These are phyloP conservation scores for Arachnopeziza araneosa DNA, from an alignment of 2,329 filamentous ascomycete genomes.

Conservation along the genomic window DNA sequence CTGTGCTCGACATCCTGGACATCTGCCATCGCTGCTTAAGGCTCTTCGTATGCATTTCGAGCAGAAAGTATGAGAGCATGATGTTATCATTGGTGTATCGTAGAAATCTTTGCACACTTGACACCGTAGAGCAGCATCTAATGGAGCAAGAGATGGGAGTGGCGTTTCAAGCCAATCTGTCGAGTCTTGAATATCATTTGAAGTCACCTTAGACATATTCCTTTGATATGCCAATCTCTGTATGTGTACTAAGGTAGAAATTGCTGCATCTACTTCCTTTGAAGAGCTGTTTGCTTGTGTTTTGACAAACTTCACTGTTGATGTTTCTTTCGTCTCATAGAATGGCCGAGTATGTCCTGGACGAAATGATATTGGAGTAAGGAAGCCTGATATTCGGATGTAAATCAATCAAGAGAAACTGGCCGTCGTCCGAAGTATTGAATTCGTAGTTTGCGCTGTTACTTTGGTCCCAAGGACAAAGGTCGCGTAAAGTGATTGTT, in stretches of 20 bases:
- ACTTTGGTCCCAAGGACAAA: not conserved
- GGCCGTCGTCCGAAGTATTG: not conserved
- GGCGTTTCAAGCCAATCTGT: slow-evolving; percentile 78
- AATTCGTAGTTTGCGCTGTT: not conserved
- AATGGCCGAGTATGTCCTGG: no score
- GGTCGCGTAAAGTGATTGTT: slow-evolving; percentile 26
- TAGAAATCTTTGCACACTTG: slow-evolving; percentile 99
- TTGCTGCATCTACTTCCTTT: no score
- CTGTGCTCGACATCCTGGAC: slow-evolving; percentile 71
- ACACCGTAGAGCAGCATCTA: slow-evolving; percentile 85
- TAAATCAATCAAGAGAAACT: not conserved
- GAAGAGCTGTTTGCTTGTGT: no score
- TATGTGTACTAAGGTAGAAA: no score
- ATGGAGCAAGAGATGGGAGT: slow-evolving; percentile 56
- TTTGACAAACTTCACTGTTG: no score
- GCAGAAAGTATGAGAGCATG: slow-evolving; percentile 94
- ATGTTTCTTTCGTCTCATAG: no score
- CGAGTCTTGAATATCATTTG: slow-evolving; percentile 46
- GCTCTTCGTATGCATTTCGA: slow-evolving; percentile 89
- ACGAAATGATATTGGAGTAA: not conserved
- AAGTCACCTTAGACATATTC: not conserved
- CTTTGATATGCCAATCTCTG: not conserved
- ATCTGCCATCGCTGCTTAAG: slow-evolving; percentile 77
- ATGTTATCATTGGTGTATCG: slow-evolving; percentile 88
- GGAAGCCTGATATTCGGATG: not conserved